phyloP scores from a whole-genome alignment of 139 green algal genomes.

The Coccomyxa sp. region DNA sequence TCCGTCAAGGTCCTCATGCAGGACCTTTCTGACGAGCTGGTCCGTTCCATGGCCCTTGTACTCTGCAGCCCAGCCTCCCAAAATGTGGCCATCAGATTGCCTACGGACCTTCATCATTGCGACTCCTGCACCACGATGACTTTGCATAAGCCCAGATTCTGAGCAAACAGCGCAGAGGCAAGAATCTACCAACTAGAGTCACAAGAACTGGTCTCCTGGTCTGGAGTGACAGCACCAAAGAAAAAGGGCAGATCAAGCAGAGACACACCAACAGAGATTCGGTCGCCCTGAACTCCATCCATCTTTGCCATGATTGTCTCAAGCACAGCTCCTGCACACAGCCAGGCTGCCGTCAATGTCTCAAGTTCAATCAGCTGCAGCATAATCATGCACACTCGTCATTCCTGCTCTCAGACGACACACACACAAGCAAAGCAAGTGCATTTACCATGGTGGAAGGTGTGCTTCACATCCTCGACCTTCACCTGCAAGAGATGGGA shows the following conservation, averaged over 20 bases:
- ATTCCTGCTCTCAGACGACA: neutral
- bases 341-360: too few species aligned
- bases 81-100: neutral
- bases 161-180: neutral
- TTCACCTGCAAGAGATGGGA: neutral
- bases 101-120: neutral
- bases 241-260: neutral
- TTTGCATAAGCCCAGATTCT: neutral
- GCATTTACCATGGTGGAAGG: neutral
- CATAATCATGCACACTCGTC: neutral
- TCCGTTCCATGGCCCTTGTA: neutral
- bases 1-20: neutral
- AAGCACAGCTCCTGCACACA: constrained; percentile 4
- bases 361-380: too few species aligned
- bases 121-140: neutral
- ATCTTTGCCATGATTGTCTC: constrained; percentile 2
- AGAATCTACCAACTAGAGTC: too few species aligned
- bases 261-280: neutral
- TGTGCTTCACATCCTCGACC: neutral
- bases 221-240: too few species aligned
- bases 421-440: neutral
- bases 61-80: constrained; percentile 1
- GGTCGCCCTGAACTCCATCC: constrained; percentile 1
- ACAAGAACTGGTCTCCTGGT: too few species aligned
- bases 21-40: neutral